These are phyloP conservation scores for Thelonectria olida DNA, from an alignment of 2,329 filamentous ascomycete species.

Conservation along the genomic window DNA sequence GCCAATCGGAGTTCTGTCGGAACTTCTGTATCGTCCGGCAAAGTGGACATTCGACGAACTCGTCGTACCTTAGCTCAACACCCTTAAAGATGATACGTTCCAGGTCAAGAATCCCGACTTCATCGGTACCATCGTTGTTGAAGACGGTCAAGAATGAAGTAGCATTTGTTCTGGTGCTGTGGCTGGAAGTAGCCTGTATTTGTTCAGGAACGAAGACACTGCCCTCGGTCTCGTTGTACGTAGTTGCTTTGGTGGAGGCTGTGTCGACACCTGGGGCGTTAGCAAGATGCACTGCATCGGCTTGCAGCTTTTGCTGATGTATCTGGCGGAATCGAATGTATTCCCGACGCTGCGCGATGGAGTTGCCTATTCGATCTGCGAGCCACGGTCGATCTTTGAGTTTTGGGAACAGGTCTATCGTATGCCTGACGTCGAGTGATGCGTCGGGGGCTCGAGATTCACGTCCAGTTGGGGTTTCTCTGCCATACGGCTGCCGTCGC, in stretches of 20 bases:
- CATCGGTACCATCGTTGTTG: background rate
- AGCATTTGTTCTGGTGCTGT: background rate
- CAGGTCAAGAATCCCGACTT: constrained; percentile 6
- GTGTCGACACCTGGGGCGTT: background rate
- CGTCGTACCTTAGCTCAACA: constrained; percentile 5
- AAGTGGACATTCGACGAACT: constrained; percentile 11
- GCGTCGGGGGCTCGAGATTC: background rate
- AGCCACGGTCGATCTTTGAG: background rate
- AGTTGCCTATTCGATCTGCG: background rate
- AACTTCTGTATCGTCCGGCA: constrained; percentile 12
- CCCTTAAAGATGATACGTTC: constrained; percentile 3
- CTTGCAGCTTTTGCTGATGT: background rate
- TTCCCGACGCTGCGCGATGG: constrained; percentile 3
- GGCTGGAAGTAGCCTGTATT: background rate
- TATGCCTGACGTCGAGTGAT: constrained; percentile 4
- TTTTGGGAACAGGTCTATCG: constrained; percentile 14
- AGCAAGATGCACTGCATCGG: background rate
- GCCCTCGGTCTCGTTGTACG: background rate
- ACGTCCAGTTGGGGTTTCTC: background rate
- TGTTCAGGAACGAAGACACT: background rate
- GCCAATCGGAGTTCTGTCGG: constrained; percentile 6
- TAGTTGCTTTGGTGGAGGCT: constrained; percentile 3
- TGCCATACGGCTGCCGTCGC: background rate
- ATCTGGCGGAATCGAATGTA: constrained; percentile 8
- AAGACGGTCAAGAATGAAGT: constrained; percentile 7